These are phyloP conservation scores for Phytophthora podocarpi DNA, from an alignment of 352 stramenopile genomes.

Conservation along the genomic window DNA sequence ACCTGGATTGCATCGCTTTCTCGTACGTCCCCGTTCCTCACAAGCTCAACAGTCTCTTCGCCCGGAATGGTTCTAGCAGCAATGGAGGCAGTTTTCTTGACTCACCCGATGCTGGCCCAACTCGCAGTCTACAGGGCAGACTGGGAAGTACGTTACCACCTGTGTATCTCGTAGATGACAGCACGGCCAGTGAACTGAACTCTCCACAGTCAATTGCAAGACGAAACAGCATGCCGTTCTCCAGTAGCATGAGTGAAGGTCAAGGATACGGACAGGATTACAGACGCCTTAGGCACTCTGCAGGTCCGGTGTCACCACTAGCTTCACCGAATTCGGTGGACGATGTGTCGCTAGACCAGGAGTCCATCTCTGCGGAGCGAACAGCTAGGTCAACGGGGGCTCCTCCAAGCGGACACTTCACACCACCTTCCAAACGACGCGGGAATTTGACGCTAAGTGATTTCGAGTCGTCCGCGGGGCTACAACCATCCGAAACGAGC, in stretches of 20 bases:
- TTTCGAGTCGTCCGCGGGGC: constrained; percentile 53
- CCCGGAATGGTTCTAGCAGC: constrained; percentile 17
- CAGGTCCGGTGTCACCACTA: constrained; percentile 29
- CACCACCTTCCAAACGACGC: constrained; percentile 29
- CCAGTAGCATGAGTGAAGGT: constrained; percentile 43
- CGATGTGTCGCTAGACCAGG: constrained; percentile 24
- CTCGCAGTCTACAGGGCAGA: constrained; percentile 10
- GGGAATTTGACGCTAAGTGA: constrained; percentile 47
- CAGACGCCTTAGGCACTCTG: constrained; percentile 22
- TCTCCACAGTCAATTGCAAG: constrained; percentile 36
- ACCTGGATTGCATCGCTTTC: constrained; percentile 85
- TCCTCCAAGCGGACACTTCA: constrained; percentile 30
- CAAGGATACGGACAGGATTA: constrained; percentile 22
- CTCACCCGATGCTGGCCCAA: constrained; percentile 8
- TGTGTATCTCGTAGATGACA: constrained; percentile 87
- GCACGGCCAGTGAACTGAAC: constrained; percentile 48
- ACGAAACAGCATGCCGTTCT: constrained; percentile 29
- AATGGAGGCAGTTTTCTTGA: constrained; percentile 21
- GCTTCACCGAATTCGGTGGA: constrained; percentile 37
- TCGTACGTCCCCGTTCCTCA: constrained; percentile 81
- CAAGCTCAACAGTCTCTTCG: constrained; percentile 72
- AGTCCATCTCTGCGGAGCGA: constrained; percentile 6
- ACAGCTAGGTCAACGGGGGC: constrained; percentile 31
- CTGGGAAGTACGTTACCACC: constrained; percentile 50
- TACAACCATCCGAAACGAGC: constrained; percentile 56